Evolutionary conservation across 2,329 filamentous ascomycete genomes (phyloP), one percentile per base, ranked within the genome.

Genomic region (Herpotrichia juniperi): DNA sequence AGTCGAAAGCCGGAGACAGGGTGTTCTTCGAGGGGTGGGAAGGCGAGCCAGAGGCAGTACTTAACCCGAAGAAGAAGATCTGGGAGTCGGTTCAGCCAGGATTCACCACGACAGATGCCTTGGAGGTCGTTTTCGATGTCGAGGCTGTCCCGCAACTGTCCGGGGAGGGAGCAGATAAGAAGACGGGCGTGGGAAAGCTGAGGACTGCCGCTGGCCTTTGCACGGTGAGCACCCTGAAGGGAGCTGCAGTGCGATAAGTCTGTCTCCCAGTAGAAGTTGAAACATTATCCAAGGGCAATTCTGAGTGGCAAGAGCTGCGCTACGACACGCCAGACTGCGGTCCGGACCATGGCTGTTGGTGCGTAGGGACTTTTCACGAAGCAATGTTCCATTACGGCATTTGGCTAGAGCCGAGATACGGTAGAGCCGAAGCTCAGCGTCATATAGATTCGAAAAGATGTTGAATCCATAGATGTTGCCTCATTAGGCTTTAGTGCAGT

Each of bases 61-160:
- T 99, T 51, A 99, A 97, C 83, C 94, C 94, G 52, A 99, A 99
- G 88, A 99, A 97, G 87, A 97, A 97, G 87, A 81, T 97, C 56
- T 97, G 93, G 93, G 94, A 99, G 82, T 91, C 84, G 9, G 91
- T 96, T 78, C 93, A 97, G 82, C 92, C 93, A 1, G 94, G 93
- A 0, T 97, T 97, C 79, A 96, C 90, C 25, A 99, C 93, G 7
- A 96, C 89, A 1, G 88, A 88, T 7, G 77, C 75, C 42, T 81
- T 93, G 46, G 89, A 93, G 76, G 93, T 96, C 30, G 92, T 83
- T 0, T 99, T 97, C 71, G 90, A 97, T 67, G 90, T 89, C 2
- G 82, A 78, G 39, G 86, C 81, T 40, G 90, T 96, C 30, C 88
- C 90, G 76, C 86, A 88, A 75, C 79, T 93, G 53, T 87, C 88